These are phyloP conservation scores for Claviceps pusilla DNA, from an alignment of 2,329 filamentous ascomycete species.

Conservation along the genomic window DNA sequence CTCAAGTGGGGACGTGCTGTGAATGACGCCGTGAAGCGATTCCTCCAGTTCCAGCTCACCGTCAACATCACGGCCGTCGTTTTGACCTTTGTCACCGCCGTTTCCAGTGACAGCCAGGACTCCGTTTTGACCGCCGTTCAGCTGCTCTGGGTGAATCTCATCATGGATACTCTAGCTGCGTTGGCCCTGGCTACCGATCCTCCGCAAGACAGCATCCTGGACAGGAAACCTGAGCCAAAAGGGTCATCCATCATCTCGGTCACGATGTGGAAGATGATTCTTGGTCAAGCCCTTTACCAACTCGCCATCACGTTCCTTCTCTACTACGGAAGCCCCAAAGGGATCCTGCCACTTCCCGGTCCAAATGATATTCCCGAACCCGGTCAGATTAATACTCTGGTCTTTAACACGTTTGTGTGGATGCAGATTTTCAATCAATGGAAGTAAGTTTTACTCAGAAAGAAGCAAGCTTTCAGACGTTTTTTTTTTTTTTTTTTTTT, in stretches of 20 bases:
- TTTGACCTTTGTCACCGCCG: conserved; percentile 76
- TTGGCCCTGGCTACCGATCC: conserved; percentile 80
- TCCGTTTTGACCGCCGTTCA: conserved; percentile 81
- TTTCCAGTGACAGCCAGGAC: conserved; percentile 50
- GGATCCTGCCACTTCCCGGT: conserved; percentile 27
- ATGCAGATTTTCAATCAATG: conserved; percentile 99
- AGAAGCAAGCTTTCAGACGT: conserved; percentile 23
- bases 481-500: conserved; percentile 12
- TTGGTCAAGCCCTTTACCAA: conserved; percentile 83
- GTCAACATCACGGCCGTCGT: conserved; percentile 87
- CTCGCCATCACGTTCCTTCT: conserved; percentile 65
- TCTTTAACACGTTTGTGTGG: conserved; percentile 98
- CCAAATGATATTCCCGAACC: conserved; percentile 24
- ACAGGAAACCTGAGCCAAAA: conserved; percentile 54
- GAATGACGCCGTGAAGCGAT: conserved; percentile 64
- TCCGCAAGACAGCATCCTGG: conserved; percentile 64
- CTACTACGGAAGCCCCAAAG: conserved; percentile 52
- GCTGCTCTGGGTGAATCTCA: conserved; percentile 89
- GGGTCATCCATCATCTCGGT: conserved; percentile 55
- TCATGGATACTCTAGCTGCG: conserved; percentile 92
- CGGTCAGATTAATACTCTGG: conserved; percentile 56
- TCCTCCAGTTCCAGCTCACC: conserved; percentile 63
- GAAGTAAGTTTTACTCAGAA: conserved; percentile 38
- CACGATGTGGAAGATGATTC: conserved; percentile 99
- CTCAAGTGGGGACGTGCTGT: conserved; percentile 67